Percentiles rank a stretch among this genome's conserved stretches.
Evolutionary conservation across 306 rosid genomes (phyloP).

Genomic region (Dryas drummondii): DNA sequence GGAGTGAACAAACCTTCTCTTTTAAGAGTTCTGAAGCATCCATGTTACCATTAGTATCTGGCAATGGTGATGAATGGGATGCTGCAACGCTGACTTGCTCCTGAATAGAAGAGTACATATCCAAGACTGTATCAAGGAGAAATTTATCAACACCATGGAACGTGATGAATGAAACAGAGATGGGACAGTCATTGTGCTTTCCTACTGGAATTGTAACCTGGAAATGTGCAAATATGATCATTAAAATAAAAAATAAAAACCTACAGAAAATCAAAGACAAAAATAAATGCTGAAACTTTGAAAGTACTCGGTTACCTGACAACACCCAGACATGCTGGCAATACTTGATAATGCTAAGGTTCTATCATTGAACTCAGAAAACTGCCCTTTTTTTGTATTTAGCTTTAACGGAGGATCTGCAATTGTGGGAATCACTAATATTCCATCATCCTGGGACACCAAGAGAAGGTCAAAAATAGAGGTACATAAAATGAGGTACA

Average conservation of each 20-base stretch:
- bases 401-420: slow-evolving; percentile 46
- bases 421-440: slow-evolving; percentile 41
- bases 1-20: slow-evolving; percentile 63
- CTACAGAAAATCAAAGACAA: slow-evolving; percentile 19
- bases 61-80: slow-evolving; percentile 38
- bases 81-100: slow-evolving; percentile 54
- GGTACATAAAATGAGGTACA: not conserved
- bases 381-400: slow-evolving; percentile 25
- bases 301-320: slow-evolving; percentile 58
- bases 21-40: slow-evolving; percentile 80
- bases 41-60: slow-evolving; percentile 55
- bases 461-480: not conserved
- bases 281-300: slow-evolving; percentile 19
- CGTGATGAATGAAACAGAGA: slow-evolving; percentile 70
- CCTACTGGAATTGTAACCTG: slow-evolving; percentile 83
- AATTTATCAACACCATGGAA: slow-evolving; percentile 77
- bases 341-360: slow-evolving; percentile 40
- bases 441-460: slow-evolving; percentile 42
- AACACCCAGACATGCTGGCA: slow-evolving; percentile 50
- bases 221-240: slow-evolving; percentile 13
- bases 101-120: slow-evolving; percentile 60
- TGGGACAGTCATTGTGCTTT: slow-evolving; percentile 50
- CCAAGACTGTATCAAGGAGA: slow-evolving; percentile 85
- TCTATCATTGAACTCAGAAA: slow-evolving; percentile 37
- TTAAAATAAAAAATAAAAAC: slow-evolving; percentile 11